phyloP scores from a whole-genome alignment of 768 basidiomycete genomes.

The Mycena indigotica region DNA sequence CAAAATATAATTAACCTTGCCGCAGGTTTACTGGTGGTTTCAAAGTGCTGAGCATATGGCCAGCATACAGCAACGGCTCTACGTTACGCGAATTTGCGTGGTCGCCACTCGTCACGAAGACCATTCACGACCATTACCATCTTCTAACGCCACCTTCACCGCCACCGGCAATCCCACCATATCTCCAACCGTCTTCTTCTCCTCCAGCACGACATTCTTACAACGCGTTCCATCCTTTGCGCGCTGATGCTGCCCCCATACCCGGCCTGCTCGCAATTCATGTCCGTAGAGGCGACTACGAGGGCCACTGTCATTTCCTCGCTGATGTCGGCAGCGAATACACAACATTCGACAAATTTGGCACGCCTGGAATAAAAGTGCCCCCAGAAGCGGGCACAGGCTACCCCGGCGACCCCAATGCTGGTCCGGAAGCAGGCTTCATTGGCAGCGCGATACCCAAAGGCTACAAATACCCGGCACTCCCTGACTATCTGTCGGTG shows the following conservation, averaged over 20 bases:
- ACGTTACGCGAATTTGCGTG: slow-evolving; percentile 13
- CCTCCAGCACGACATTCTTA: background rate
- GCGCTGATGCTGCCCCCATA: slow-evolving; percentile 22
- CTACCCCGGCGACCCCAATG: background rate
- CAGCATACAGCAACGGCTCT: slow-evolving; percentile 2
- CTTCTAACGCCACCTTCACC: background rate
- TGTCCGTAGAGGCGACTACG: slow-evolving; percentile 53
- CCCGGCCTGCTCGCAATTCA: slow-evolving; percentile 49
- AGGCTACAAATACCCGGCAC: slow-evolving; percentile 39
- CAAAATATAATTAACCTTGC: no score
- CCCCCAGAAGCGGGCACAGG: background rate
- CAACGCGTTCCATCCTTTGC: slow-evolving; percentile 4
- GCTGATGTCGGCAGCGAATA: slow-evolving; percentile 35
- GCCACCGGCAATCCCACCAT: background rate
- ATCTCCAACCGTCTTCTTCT: background rate
- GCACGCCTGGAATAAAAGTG: background rate
- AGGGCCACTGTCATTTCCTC: slow-evolving; percentile 44
- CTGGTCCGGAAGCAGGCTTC: background rate
- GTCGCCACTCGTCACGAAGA: slow-evolving; percentile 12
- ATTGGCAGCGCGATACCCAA: slow-evolving; percentile 12
- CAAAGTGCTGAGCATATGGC: slow-evolving; percentile 10
- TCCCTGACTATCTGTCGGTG: slow-evolving; percentile 28
- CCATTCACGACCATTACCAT: slow-evolving; percentile 5
- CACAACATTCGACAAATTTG: slow-evolving; percentile 48
- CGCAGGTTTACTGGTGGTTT: slow-evolving; percentile 2